phyloP scores from a whole-genome alignment of 192 early-diverging fungal genomes.

The Linnemannia zychae region DNA sequence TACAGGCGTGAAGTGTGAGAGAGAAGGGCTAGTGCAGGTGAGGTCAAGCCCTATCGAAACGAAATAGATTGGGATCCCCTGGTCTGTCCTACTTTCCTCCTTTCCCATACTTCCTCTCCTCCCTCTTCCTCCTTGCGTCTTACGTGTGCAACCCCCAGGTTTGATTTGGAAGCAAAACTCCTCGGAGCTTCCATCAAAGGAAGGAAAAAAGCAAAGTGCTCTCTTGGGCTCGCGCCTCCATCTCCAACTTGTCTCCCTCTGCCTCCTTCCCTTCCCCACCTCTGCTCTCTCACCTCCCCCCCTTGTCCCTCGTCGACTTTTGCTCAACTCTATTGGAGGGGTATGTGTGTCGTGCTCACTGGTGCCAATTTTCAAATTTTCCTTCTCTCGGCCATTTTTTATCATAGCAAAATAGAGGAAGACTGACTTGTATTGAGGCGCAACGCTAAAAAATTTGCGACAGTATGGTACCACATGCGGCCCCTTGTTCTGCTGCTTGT shows the following conservation, averaged over 20 bases:
- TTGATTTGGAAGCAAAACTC: not conserved
- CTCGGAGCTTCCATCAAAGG: not conserved
- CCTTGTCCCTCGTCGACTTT: not conserved
- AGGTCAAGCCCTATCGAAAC: too few species aligned
- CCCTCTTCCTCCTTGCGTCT: not conserved
- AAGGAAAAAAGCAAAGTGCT: not conserved
- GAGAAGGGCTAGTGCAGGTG: too few species aligned
- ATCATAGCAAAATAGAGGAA: too few species aligned
- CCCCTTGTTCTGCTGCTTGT: too few species aligned
- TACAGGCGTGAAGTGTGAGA: too few species aligned
- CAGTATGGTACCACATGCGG: too few species aligned
- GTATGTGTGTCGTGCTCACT: not conserved
- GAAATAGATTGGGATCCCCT: too few species aligned
- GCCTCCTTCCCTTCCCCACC: not conserved
- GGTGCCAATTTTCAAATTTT: too few species aligned
- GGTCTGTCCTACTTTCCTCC: too few species aligned
- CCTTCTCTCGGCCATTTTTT: too few species aligned
- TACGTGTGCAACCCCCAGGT: not conserved
- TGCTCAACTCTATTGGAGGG: not conserved
- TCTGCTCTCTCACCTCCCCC: not conserved
- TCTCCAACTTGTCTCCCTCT: not conserved
- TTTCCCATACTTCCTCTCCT: not conserved
- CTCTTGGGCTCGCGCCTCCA: conserved; percentile 6
- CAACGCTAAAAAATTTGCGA: too few species aligned
- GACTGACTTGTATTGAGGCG: too few species aligned